phyloP scores from a whole-genome alignment of 2,329 filamentous ascomycete species.

The Aspergillus calidoustus region DNA sequence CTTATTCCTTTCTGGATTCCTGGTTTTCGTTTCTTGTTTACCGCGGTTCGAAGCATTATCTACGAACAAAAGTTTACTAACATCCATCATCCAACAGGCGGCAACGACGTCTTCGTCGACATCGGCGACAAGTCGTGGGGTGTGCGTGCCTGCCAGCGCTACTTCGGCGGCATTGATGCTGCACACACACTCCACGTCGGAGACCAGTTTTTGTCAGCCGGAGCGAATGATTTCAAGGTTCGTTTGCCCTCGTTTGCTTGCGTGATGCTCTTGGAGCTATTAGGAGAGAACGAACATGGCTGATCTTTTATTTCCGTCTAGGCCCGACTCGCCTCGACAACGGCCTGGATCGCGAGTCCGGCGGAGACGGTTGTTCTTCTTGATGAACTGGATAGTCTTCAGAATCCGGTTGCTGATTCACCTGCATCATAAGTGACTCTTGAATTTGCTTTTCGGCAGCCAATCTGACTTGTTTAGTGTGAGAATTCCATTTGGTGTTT shows the following conservation, averaged over 20 bases:
- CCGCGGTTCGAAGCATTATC: too few relatives aligned
- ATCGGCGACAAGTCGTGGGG: slow-evolving; percentile 98
- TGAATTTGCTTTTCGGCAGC: background rate
- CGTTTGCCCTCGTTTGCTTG: slow-evolving; percentile 7
- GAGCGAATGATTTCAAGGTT: slow-evolving; percentile 95
- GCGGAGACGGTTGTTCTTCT: slow-evolving; percentile 86
- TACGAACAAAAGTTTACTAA: background rate
- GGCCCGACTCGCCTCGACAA: slow-evolving; percentile 87
- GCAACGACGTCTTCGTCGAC: slow-evolving; percentile 96
- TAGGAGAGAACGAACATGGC: too few relatives aligned
- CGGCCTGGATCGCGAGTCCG: slow-evolving; percentile 95
- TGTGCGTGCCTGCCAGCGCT: slow-evolving; percentile 87
- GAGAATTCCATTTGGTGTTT: too few relatives aligned
- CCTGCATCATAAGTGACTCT: background rate
- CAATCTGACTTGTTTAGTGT: background rate
- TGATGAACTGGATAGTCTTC: slow-evolving; percentile 71
- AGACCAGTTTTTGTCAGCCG: slow-evolving; percentile 92
- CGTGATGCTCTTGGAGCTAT: too few relatives aligned
- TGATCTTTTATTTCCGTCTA: slow-evolving; percentile 21
- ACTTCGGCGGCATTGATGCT: slow-evolving; percentile 77
- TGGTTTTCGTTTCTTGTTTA: background rate
- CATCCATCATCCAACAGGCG: slow-evolving; percentile 53
- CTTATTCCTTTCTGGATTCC: background rate
- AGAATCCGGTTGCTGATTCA: background rate
- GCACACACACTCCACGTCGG: slow-evolving; percentile 90